These are phyloP conservation scores for Hortiboletus campestris DNA, from an alignment of 768 basidiomycete species.

Conservation along the genomic window DNA sequence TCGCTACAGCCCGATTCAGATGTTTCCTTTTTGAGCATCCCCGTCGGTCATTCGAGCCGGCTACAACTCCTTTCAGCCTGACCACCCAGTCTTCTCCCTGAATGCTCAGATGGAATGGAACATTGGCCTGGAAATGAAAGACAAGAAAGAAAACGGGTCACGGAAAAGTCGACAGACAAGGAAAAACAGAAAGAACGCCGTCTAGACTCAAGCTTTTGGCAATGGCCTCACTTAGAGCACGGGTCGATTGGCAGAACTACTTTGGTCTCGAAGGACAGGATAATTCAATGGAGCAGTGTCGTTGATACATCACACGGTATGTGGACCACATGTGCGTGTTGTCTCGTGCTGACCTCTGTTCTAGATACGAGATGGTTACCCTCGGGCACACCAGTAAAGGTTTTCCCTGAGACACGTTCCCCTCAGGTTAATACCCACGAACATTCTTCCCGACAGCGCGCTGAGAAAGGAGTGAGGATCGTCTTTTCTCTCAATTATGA, in stretches of 20 bases:
- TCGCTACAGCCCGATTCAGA: background rate
- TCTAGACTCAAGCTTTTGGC: conserved; percentile 28
- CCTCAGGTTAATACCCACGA: conserved; percentile 30
- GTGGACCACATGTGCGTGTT: background rate
- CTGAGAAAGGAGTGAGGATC: conserved; percentile 62
- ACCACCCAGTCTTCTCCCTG: background rate
- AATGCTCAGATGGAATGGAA: conserved; percentile 67
- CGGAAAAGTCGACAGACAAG: conserved; percentile 21
- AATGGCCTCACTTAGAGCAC: conserved; percentile 55
- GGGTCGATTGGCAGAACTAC: conserved; percentile 58
- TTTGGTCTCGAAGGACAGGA: conserved; percentile 43
- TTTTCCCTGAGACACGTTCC: conserved; percentile 61
- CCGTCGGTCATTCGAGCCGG: background rate
- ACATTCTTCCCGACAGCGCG: conserved; percentile 44
- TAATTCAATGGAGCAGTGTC: conserved; percentile 53
- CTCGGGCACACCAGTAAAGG: conserved; percentile 34
- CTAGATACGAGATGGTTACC: conserved; percentile 34
- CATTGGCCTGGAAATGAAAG: conserved; percentile 62
- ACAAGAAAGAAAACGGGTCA: conserved; percentile 21
- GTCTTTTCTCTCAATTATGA: background rate
- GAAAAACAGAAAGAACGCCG: conserved; percentile 29
- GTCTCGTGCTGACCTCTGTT: conserved; percentile 4
- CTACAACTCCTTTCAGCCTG: background rate
- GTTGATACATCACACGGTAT: conserved; percentile 30
- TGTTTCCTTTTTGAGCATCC: conserved; percentile 20